Percentiles rank a stretch among this genome's conserved stretches.
Conservation (phyloP, 805 yeast genomes). For the Saturnispora quitensis region DNA sequence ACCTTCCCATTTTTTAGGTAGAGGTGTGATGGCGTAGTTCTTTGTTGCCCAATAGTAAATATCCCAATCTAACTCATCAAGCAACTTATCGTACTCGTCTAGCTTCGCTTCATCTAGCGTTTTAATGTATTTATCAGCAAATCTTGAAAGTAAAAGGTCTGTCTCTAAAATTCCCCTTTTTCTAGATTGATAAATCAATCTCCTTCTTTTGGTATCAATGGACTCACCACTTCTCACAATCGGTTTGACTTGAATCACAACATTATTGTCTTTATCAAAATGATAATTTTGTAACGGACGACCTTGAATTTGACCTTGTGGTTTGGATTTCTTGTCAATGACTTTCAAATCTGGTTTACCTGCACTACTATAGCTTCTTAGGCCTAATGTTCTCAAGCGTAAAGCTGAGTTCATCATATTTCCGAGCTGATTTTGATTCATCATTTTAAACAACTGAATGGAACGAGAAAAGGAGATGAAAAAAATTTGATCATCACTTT, state of each 20-base stretch:
- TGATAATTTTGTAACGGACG: slow-evolving; percentile 17
- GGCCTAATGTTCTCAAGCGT: background rate
- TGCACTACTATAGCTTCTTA: background rate
- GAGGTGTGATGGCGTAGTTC: slow-evolving; percentile 70
- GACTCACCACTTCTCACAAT: slow-evolving; percentile 67
- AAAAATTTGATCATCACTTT: background rate
- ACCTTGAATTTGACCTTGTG: slow-evolving; percentile 16
- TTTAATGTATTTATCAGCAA: slow-evolving; percentile 67
- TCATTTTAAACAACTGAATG: background rate
- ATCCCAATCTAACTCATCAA: slow-evolving; percentile 98
- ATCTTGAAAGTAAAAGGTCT: slow-evolving; percentile 74
- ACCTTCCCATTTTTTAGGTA: slow-evolving; percentile 80
- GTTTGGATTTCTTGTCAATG: slow-evolving; percentile 8
- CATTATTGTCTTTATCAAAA: slow-evolving; percentile 30
- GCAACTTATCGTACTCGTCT: slow-evolving; percentile 73
- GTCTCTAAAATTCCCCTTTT: slow-evolving; percentile 94
- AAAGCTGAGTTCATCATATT: background rate
- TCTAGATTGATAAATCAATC: slow-evolving; percentile 83
- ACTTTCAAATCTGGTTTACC: slow-evolving; percentile 8
- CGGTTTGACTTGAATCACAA: slow-evolving; percentile 67
- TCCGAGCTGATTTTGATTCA: background rate
- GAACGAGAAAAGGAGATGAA: background rate
- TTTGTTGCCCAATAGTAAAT: slow-evolving; percentile 96
- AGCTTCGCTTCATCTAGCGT: slow-evolving; percentile 54
- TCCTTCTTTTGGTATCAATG: slow-evolving; percentile 68